These are phyloP conservation scores for Macrophomina phaseolina DNA, from an alignment of 2,329 filamentous ascomycete genomes.

Conservation along the genomic window DNA sequence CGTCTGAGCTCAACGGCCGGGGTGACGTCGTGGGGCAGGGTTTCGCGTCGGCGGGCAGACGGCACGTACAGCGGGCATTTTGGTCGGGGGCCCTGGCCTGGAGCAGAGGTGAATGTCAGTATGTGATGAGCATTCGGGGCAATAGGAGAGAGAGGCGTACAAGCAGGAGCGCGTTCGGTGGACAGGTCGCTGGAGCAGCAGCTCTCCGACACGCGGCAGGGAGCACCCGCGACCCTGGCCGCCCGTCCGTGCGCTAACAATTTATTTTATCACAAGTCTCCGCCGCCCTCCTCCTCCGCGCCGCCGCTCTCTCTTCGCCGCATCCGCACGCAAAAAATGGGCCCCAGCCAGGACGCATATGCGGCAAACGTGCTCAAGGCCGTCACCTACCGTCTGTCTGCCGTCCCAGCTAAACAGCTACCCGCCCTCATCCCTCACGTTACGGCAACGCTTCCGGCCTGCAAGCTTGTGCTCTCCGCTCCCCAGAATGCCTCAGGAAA, in stretches of 20 bases:
- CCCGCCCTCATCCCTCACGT: slow-evolving; percentile 75
- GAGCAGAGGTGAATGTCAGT: slow-evolving; percentile 6
- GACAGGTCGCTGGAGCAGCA: slow-evolving; percentile 12
- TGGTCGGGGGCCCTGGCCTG: slow-evolving; percentile 15
- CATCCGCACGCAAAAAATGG: slow-evolving; percentile 7
- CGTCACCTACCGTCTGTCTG: slow-evolving; percentile 72
- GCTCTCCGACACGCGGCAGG: slow-evolving; percentile 23
- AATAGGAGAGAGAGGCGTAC: slow-evolving; percentile 11
- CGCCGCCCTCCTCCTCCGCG: background rate
- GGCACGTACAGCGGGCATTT: slow-evolving; percentile 22
- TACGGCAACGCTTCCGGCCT: slow-evolving; percentile 60
- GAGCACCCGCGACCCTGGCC: slow-evolving; percentile 21
- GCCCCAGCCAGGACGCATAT: slow-evolving; percentile 15
- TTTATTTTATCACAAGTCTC: slow-evolving; percentile 23
- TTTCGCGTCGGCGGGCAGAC: slow-evolving; percentile 6
- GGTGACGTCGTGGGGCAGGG: slow-evolving; percentile 28
- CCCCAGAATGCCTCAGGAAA: slow-evolving; percentile 63
- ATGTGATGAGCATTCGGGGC: background rate
- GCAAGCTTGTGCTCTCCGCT: slow-evolving; percentile 66
- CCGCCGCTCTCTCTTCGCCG: background rate
- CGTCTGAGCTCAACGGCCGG: slow-evolving; percentile 14
- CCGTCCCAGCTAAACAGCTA: slow-evolving; percentile 74
- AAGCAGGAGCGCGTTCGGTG: slow-evolving; percentile 19
- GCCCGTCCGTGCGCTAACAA: slow-evolving; percentile 15
- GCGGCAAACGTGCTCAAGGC: slow-evolving; percentile 32